phyloP scores from a whole-genome alignment of 495 filamentous ascomycete genomes.

The Hypoxylon crocopeplum region DNA sequence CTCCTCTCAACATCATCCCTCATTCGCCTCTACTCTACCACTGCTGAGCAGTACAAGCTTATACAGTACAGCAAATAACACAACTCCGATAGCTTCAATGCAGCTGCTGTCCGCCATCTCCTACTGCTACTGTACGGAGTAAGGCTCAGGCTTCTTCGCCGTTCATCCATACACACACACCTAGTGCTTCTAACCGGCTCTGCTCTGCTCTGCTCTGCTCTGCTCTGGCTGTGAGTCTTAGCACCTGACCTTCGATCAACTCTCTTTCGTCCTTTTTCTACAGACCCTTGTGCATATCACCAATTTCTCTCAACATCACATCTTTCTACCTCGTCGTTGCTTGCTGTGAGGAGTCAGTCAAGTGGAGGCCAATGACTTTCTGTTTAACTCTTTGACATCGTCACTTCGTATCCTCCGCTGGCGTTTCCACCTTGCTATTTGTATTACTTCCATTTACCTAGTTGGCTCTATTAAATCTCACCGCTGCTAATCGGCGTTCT shows the following conservation, averaged over 20 bases:
- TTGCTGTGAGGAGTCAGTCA: neutral
- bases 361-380: constrained; percentile 1
- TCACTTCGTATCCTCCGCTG: constrained; percentile 11
- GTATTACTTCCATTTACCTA: constrained; percentile 5
- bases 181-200: too few species aligned
- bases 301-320: constrained; percentile 30
- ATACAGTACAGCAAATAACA: too few species aligned
- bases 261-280: constrained; percentile 25
- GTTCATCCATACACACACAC: too few species aligned
- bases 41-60: too few species aligned
- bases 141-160: neutral
- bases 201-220: too few species aligned
- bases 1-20: neutral
- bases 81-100: neutral
- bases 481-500: constrained; percentile 10
- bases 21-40: neutral
- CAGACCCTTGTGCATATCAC: constrained; percentile 29
- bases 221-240: too few species aligned
- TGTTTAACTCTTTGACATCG: constrained; percentile 14
- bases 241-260: constrained; percentile 29
- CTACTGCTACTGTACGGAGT: constrained; percentile 2
- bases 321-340: constrained; percentile 18
- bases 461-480: constrained; percentile 6
- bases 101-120: neutral
- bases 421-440: constrained; percentile 21